Base-by-base conservation (phyloP, 2,329 filamentous ascomycete genomes). In the Arthrocladium fulminans region DNA sequence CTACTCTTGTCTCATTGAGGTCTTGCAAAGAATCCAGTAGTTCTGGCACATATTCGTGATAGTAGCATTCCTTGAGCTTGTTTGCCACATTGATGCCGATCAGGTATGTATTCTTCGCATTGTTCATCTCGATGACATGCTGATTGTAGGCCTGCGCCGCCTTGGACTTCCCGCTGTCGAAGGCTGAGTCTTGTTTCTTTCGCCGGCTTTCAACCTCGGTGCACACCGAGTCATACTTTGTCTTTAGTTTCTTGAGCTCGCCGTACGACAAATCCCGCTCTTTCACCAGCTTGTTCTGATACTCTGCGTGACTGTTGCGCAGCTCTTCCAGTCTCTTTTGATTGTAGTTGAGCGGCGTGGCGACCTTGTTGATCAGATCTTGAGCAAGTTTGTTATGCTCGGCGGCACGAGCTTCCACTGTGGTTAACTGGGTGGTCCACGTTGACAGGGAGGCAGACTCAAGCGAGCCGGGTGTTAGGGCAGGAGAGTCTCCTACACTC, bases 31-130 rank as follows among this genome's bases (percentile, higher is more conserved):
- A 81, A 75, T 97, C 87, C 63, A 98, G 76, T 50, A 97, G 71
- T 63, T 97, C 92, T 7, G 92, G 92, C 17, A 98, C 77, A 65
- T 97, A 97, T 66, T 96, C 88, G 64, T 97, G 84, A 63, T 95
- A 98, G 71, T 97, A 97, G 63, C 84, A 87, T 64, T 96, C 88
- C 71, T 97, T 98, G 62, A 95, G 83, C 71, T 92, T 94, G 69
- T 98, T 98, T 27, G 89, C 94, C 50, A 97, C 87, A 63, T 94
- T 94, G 70, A 98, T 95, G 52, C 81, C 79, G 61, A 98, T 95
- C 52, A 98, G 72, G 63, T 98, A 98, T n/a, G 86, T 88, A 65
- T 98, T 98, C 74, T 98, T 98, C 65, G 84, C 78, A 64, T 98
- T 98, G 68, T 92, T 86, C 92, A 97, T 97, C 59, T 98, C 92